These are phyloP conservation scores for Arabidopsis suecica DNA, from an alignment of 345 rosid species.

Conservation along the genomic window DNA sequence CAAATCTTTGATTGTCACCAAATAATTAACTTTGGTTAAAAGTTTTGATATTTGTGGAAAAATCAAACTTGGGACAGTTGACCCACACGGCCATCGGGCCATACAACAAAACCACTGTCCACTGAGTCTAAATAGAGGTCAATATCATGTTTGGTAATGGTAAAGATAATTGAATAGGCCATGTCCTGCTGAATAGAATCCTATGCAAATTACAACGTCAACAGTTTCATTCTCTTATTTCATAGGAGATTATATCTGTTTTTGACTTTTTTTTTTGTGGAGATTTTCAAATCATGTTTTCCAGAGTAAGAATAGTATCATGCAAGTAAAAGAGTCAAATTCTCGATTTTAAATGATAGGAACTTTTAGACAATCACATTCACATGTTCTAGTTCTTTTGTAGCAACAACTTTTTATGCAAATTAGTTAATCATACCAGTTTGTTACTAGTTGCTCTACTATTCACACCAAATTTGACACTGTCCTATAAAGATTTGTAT, in stretches of 20 bases:
- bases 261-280: not conserved
- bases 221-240: slow-evolving; percentile 9
- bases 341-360: not conserved
- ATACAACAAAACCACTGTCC: slow-evolving; percentile 12
- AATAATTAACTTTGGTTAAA: not conserved
- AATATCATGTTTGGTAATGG: slow-evolving; percentile 38
- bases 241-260: not conserved
- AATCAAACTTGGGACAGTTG: slow-evolving; percentile 36
- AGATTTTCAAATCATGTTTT: not conserved
- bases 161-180: slow-evolving; percentile 27
- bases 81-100: slow-evolving; percentile 37
- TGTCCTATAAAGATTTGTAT: not conserved
- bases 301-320: not conserved
- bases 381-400: slow-evolving; percentile 5
- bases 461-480: slow-evolving; percentile 2
- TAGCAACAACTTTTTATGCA: not conserved
- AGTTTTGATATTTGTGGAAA: not conserved
- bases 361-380: slow-evolving; percentile 12
- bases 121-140: slow-evolving; percentile 33
- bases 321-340: slow-evolving; percentile 18
- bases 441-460: not conserved
- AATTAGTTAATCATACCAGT: not conserved
- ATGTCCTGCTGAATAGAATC: slow-evolving; percentile 33
- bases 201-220: slow-evolving; percentile 25
- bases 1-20: not conserved